Evolutionary conservation across 306 rosid genomes (phyloP), one percentile per base, ranked within the genome.

Genomic region (Ochetophila trinervis): DNA sequence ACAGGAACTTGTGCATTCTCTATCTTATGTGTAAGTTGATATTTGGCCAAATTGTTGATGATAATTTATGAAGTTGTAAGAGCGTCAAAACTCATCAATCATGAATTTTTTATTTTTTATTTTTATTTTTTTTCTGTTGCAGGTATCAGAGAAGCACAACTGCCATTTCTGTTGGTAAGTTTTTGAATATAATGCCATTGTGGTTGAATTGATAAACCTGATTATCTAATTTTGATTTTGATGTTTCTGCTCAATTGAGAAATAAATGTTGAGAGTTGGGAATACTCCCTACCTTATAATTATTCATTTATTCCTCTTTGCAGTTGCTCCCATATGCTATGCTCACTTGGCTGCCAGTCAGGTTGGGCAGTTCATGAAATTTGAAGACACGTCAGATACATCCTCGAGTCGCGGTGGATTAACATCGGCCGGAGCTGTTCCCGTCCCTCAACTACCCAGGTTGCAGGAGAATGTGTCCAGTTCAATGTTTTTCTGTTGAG

Each of bases 91-190:
- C 34, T 53, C 36, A 45, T 61, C n/a, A 50, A 27, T 53, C 53
- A n/a, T n/a, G n/a, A n/a, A n/a, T n/a, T n/a, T n/a, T n/a, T n/a
- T n/a, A n/a, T n/a, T n/a, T n/a, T n/a, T n/a, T n/a, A n/a, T 40
- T 2, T 6, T n/a, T 3, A 21, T 3, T 21, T 51, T 0, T 18
- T 57, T 0, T 17, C 57, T 54, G 17, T 20, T 74, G 70, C 79
- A 93, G 98, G 64, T 93, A 93, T 73, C 98, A 93, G 76, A 75
- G 98, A 74, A 93, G 98, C 70, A 93, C 97, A 2, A 89, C 97
- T 35, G 98, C 98, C 7, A 85, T 93, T 17, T 93, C 98, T 56
- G 91, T 93, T 0, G 98, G 98, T 87, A 78, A 70, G 65, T 27
- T 74, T 57, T n/a, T n/a, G n/a, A n/a, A n/a, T n/a, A 45, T 57